Evolutionary conservation across 768 basidiomycete genomes (phyloP).

Genomic region (Chalciporus piperatus): DNA sequence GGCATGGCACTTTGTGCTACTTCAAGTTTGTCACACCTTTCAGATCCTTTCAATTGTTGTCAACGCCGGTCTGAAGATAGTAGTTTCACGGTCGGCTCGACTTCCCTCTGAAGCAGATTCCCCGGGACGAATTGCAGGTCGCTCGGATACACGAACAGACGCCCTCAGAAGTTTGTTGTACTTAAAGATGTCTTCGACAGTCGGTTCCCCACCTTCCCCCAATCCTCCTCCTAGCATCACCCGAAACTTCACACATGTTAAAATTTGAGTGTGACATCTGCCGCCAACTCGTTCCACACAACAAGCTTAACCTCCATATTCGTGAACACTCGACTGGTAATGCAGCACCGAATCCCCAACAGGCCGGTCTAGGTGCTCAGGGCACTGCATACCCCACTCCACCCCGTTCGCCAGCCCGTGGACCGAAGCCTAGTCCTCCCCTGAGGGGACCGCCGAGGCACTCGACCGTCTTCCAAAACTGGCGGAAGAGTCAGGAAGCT

Average conservation of each 20-base stretch:
- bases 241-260: too few species aligned
- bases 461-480: conserved; percentile 11
- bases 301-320: conserved; percentile 15
- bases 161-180: neutral
- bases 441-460: too few species aligned
- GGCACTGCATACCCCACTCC: neutral
- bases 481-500: conserved; percentile 6
- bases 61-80: too few species aligned
- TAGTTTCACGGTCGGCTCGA: neutral
- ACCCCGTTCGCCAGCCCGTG: too few species aligned
- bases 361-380: neutral
- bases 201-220: neutral
- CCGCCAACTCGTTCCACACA: conserved; percentile 1
- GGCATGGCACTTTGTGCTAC: too few species aligned
- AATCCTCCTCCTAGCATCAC: neutral
- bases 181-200: neutral
- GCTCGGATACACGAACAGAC: neutral
- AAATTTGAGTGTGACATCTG: conserved; percentile 22
- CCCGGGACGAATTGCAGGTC: neutral
- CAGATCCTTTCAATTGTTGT: too few species aligned
- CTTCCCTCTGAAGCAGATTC: too few species aligned
- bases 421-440: too few species aligned
- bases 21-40: too few species aligned
- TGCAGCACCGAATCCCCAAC: neutral
- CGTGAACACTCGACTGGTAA: neutral